These are phyloP conservation scores for Penicillium italicum DNA, from an alignment of 2,329 filamentous ascomycete genomes.

Conservation along the genomic window DNA sequence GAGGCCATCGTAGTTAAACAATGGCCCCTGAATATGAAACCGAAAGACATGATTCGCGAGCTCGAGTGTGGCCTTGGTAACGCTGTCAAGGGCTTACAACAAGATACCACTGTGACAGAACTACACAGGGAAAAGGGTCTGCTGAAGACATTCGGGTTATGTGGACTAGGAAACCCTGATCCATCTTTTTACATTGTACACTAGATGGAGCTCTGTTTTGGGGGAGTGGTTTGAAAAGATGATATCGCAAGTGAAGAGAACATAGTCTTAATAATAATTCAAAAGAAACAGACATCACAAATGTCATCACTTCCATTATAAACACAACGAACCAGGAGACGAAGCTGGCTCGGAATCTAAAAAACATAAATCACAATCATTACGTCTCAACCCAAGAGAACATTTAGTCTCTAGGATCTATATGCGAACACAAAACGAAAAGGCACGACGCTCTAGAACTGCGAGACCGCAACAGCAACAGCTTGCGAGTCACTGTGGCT, in stretches of 20 bases:
- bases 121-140: no score
- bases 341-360: slow-evolving; percentile 21
- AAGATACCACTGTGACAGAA: no score
- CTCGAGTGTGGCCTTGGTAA: no score
- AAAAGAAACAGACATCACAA: slow-evolving; percentile 9
- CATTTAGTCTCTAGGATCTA: slow-evolving; percentile 6
- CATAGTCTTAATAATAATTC: neutral
- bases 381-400: slow-evolving; percentile 21
- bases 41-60: no score
- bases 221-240: no score
- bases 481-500: slow-evolving; percentile 93
- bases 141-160: no score
- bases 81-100: no score
- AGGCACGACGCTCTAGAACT: slow-evolving; percentile 51
- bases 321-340: slow-evolving; percentile 27
- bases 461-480: slow-evolving; percentile 86
- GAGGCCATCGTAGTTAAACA: no score
- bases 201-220: neutral
- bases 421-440: slow-evolving; percentile 12
- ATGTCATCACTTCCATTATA: slow-evolving; percentile 28
- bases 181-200: neutral
- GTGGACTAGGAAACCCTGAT: neutral
- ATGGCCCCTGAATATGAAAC: no score
- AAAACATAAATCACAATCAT: slow-evolving; percentile 28
- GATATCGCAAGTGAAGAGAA: neutral